A percentile compares a stretch with the other conserved stretches of the same genome.
phyloP scores from a whole-genome alignment of 2,329 filamentous ascomycete genomes.

The Teratosphaeria gauchensis region DNA sequence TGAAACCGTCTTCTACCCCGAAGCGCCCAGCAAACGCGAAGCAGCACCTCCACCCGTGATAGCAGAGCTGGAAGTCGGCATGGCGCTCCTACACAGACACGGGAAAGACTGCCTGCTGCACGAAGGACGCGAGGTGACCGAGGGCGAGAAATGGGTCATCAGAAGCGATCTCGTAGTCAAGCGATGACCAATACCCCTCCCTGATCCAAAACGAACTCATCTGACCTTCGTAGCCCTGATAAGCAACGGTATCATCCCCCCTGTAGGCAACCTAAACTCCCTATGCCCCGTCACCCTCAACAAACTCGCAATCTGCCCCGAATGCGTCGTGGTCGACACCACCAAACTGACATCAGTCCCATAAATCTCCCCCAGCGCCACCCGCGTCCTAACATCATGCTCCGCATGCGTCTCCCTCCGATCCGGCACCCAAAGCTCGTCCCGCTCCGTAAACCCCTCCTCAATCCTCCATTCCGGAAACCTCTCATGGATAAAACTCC shows the following conservation, averaged over 20 bases:
- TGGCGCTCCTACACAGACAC: conserved; percentile 79
- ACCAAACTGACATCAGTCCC: conserved; percentile 36
- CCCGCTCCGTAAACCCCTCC: conserved; percentile 50
- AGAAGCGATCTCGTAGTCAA: conserved; percentile 69
- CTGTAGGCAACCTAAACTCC: conserved; percentile 38
- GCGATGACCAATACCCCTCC: conserved; percentile 27
- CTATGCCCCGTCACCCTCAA: conserved; percentile 38
- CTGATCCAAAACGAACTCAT: background rate
- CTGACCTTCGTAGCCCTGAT: conserved; percentile 29
- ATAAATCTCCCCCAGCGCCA: conserved; percentile 46
- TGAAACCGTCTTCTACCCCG: conserved; percentile 85
- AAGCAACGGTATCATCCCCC: conserved; percentile 43
- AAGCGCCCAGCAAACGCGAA: conserved; percentile 35
- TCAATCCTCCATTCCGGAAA: conserved; percentile 51
- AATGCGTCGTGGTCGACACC: conserved; percentile 49
- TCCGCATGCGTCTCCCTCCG: conserved; percentile 41
- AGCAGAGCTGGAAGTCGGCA: conserved; percentile 69
- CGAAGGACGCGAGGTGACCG: conserved; percentile 68
- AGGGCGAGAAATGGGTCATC: conserved; percentile 86
- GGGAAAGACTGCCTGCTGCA: conserved; percentile 83
- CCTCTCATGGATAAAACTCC: conserved; percentile 42
- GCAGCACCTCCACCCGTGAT: conserved; percentile 48
- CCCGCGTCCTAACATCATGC: conserved; percentile 19
- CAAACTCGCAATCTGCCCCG: conserved; percentile 48
- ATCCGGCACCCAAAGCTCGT: conserved; percentile 43